A percentile compares a stretch with the other conserved stretches of the same genome.
phyloP scores from a whole-genome alignment of 441 rosid genomes.

The Gossypium davidsonii region DNA sequence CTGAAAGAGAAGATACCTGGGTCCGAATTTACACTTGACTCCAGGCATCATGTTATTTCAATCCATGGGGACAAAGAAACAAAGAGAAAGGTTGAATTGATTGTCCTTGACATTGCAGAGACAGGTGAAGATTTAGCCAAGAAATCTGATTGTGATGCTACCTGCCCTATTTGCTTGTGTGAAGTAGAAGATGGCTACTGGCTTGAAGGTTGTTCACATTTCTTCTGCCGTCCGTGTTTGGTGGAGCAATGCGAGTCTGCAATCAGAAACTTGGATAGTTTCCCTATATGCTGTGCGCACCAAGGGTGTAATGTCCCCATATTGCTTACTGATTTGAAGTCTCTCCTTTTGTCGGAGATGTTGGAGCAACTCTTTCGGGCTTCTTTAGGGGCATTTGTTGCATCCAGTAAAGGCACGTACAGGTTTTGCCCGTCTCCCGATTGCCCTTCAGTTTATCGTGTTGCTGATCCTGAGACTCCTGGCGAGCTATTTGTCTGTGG shows the following conservation, averaged over 20 bases:
- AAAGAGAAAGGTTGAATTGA: slow-evolving; percentile 48
- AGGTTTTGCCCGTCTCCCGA: slow-evolving; percentile 91
- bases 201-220: slow-evolving; percentile 58
- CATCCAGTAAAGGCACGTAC: slow-evolving; percentile 54
- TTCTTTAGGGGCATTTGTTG: slow-evolving; percentile 54
- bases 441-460: slow-evolving; percentile 74
- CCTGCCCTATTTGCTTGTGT: slow-evolving; percentile 62
- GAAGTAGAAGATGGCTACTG: slow-evolving; percentile 51
- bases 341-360: slow-evolving; percentile 52
- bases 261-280: slow-evolving; percentile 53
- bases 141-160: slow-evolving; percentile 23
- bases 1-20: slow-evolving; percentile 51
- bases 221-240: slow-evolving; percentile 55
- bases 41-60: slow-evolving; percentile 41
- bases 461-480: slow-evolving; percentile 30
- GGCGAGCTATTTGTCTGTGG: slow-evolving; percentile 65
- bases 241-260: slow-evolving; percentile 81
- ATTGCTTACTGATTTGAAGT: slow-evolving; percentile 51
- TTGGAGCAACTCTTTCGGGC: slow-evolving; percentile 79
- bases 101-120: slow-evolving; percentile 37
- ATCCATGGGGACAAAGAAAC: slow-evolving; percentile 43
- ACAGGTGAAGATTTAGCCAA: slow-evolving; percentile 18
- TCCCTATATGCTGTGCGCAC: slow-evolving; percentile 56
- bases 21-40: slow-evolving; percentile 47
- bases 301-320: slow-evolving; percentile 46